phyloP scores from a whole-genome alignment of 108 stramenopile species.

The Hondaea fermentalgiana region DNA sequence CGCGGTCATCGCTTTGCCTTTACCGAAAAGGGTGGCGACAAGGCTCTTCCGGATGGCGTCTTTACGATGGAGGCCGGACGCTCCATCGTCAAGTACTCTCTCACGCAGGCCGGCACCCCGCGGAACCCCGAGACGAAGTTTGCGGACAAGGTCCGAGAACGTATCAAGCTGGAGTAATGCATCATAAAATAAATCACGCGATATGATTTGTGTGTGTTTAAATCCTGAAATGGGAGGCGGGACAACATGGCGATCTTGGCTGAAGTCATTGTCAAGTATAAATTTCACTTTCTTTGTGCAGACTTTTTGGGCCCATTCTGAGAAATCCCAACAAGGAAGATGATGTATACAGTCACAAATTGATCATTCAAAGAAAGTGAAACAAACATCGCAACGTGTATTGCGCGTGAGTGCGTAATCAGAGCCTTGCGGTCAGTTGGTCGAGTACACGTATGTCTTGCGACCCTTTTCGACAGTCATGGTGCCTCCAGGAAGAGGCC shows the following conservation, averaged over 20 bases:
- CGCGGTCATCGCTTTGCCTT: not conserved
- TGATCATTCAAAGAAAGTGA: no score
- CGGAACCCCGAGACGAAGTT: not conserved
- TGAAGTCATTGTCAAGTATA: no score
- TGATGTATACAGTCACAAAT: no score
- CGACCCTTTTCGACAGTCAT: not conserved
- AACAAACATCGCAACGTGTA: no score
- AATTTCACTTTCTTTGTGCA: no score
- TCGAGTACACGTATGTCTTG: not conserved
- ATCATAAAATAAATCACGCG: not conserved
- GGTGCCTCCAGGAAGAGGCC: not conserved
- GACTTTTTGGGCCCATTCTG: no score
- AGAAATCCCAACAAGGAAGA: no score
- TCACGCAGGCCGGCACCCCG: not conserved
- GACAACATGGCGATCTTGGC: no score
- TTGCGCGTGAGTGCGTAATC: no score
- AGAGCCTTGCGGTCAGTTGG: not conserved
- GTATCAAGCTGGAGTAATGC: not conserved
- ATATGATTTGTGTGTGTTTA: no score
- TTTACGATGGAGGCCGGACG: not conserved
- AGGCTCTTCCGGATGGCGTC: not conserved
- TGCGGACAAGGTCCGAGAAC: not conserved
- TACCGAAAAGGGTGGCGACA: not conserved
- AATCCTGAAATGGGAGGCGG: no score
- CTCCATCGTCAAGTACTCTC: not conserved